Conservation (phyloP, 805 yeast genomes). For the Cyberlindnera xishuangbannaensis region DNA sequence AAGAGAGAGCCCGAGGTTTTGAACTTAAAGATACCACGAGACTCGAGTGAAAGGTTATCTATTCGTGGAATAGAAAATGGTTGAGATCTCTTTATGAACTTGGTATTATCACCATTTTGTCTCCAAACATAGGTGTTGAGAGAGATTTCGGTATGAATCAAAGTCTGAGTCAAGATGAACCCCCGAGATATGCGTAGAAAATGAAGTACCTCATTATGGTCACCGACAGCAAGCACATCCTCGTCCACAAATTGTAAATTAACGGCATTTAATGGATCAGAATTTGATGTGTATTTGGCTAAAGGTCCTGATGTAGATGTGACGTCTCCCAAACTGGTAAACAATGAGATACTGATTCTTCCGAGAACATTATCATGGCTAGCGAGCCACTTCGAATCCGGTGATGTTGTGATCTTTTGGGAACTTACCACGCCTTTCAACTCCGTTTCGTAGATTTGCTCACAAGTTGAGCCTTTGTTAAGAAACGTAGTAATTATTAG, state of each 20-base stretch:
- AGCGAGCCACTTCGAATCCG: slow-evolving; percentile 11
- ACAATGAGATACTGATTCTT: slow-evolving; percentile 3
- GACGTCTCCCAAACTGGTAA: slow-evolving; percentile 12
- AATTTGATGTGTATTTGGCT: slow-evolving; percentile 1
- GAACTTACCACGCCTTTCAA: slow-evolving; percentile 3
- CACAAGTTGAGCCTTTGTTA: slow-evolving; percentile 7
- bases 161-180: slow-evolving; percentile 12
- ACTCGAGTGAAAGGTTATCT: neutral
- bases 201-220: slow-evolving; percentile 13
- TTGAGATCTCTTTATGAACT: slow-evolving; percentile 4
- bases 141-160: too few species aligned
- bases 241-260: slow-evolving; percentile 10
- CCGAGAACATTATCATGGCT: slow-evolving; percentile 7
- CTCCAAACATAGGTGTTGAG: too few species aligned
- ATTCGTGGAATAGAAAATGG: slow-evolving; percentile 9
- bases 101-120: slow-evolving; percentile 2
- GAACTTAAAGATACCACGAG: slow-evolving; percentile 9
- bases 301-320: slow-evolving; percentile 3
- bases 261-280: slow-evolving; percentile 12
- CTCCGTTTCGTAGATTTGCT: slow-evolving; percentile 3
- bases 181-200: neutral
- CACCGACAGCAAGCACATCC: slow-evolving; percentile 12
- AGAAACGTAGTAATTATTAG: neutral
- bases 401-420: slow-evolving; percentile 5
- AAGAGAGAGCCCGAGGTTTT: slow-evolving; percentile 1